These are phyloP conservation scores for Gastrolobium bilobum DNA, from an alignment of 306 rosid genomes.

Conservation along the genomic window DNA sequence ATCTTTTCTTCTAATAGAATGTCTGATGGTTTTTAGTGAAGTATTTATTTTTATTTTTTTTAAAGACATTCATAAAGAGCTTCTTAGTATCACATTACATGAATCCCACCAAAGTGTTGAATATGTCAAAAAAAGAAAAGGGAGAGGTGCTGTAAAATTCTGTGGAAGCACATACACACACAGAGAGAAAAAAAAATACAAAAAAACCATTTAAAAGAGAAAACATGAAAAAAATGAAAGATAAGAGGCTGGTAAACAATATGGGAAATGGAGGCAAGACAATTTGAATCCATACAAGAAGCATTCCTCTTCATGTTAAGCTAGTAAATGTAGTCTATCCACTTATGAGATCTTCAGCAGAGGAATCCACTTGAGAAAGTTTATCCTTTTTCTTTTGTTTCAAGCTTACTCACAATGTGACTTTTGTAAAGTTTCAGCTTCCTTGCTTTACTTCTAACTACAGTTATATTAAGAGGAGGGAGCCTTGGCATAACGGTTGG, in stretches of 20 bases:
- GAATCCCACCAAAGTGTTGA: background rate
- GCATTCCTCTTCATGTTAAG: background rate
- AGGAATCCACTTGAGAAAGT: conserved; percentile 20
- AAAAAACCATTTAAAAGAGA: background rate
- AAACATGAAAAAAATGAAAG: conserved; percentile 11
- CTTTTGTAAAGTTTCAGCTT: conserved; percentile 28
- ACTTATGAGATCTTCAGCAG: conserved; percentile 22
- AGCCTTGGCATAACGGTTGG: no score
- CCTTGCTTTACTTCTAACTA: conserved; percentile 28
- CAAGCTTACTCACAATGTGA: background rate
- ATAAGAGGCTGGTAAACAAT: conserved; percentile 4
- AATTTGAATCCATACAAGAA: conserved; percentile 11
- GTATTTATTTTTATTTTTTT: background rate
- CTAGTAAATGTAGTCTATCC: conserved; percentile 1
- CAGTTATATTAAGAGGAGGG: background rate
- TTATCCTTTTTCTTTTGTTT: background rate
- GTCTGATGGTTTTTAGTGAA: background rate
- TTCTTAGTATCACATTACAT: conserved; percentile 14
- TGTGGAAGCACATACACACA: background rate
- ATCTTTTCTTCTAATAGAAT: conserved; percentile 21
- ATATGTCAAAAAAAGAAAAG: background rate
- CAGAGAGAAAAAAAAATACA: no score
- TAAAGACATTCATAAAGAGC: conserved; percentile 7
- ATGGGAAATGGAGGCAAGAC: background rate
- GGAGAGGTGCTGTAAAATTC: background rate